Evolutionary conservation across 2,329 filamentous ascomycete genomes (phyloP), one percentile per base, ranked within the genome.

Genomic region (Sporothrix variecibatus): DNA sequence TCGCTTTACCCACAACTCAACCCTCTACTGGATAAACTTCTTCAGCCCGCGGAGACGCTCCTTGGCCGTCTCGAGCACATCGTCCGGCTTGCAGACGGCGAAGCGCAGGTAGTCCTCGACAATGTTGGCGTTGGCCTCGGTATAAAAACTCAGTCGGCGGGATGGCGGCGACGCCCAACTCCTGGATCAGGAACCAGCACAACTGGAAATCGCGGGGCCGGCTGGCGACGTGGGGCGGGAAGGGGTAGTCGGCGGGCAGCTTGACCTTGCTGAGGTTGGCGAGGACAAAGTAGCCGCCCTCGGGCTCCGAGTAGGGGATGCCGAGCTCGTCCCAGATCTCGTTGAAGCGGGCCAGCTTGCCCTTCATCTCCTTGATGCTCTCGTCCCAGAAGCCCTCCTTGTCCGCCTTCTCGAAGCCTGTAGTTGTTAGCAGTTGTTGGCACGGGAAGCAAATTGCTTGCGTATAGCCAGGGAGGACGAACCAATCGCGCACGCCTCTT

Each of bases 121-220:
- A 78, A 98, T 90, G 79, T 93, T 90, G 38, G 93, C 90, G 80
- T 97, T 97, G 60, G 83, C 85, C 23, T 94, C 91, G 0, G 95
- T 98, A 82, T 98, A 98, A 83, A 83, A 99, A 99, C 83, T 99
- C 96, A 0, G 95, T 97, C 0, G 96, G 96, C 23, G 96, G 96
- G 76, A 99, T 98, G 9, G 95, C 95, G 2, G 96, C 96, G 38
- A 99, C 94, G 11, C 96, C 96, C 26, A 99, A 86, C 85, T 99
- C 95, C 82, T 95, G 95, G 83, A 99, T 99, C 79, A 98, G 84
- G 85, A 98, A 98, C 95, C 95, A 99, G 49, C 91, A 90, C 65
- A 99, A 88, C 86, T 97, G 94, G 85, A 98, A 99, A 82, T 99
- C 96, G 40, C 96, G 88, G 31, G 96, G 94, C 1, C 96, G 89